These are phyloP conservation scores for Pinus taeda DNA, from an alignment of 75 land plant genomes.

Conservation along the genomic window DNA sequence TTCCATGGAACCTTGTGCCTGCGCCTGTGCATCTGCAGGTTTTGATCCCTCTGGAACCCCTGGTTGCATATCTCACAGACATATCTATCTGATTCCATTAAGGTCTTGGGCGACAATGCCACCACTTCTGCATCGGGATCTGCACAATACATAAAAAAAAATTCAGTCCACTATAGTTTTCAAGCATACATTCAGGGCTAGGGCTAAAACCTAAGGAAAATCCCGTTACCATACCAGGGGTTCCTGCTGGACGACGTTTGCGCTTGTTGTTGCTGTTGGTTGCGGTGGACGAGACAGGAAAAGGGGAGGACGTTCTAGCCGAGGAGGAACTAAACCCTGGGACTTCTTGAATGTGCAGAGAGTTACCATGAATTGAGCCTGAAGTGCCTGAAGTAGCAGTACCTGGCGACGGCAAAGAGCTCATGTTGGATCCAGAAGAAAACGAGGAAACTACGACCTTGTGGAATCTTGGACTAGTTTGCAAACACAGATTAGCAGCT, in stretches of 20 bases:
- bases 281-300: background rate
- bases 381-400: constrained; percentile 12
- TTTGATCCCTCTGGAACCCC: constrained; percentile 95
- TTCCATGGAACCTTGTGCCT: constrained; percentile 99
- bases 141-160: constrained; percentile 13
- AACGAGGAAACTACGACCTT: too few species aligned
- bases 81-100: constrained; percentile 89
- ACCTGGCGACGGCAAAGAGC: constrained; percentile 1
- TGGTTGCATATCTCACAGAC: constrained; percentile 97
- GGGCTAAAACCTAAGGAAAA: too few species aligned
- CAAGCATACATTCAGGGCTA: too few species aligned
- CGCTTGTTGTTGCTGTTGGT: constrained; percentile 26
- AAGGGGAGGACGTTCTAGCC: background rate
- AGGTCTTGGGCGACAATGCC: constrained; percentile 77
- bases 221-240: constrained; percentile 33
- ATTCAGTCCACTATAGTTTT: too few species aligned
- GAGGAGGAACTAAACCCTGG: constrained; percentile 1
- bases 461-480: too few species aligned
- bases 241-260: constrained; percentile 66
- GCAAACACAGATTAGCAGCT: too few species aligned
- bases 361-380: constrained; percentile 11
- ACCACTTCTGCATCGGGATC: constrained; percentile 98
- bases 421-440: background rate
- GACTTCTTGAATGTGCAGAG: background rate
- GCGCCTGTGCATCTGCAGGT: constrained; percentile 94